Evolutionary conservation across 352 stramenopile genomes (phyloP), one percentile per base, ranked within the genome.

Genomic region (Globisporangium canariense): DNA sequence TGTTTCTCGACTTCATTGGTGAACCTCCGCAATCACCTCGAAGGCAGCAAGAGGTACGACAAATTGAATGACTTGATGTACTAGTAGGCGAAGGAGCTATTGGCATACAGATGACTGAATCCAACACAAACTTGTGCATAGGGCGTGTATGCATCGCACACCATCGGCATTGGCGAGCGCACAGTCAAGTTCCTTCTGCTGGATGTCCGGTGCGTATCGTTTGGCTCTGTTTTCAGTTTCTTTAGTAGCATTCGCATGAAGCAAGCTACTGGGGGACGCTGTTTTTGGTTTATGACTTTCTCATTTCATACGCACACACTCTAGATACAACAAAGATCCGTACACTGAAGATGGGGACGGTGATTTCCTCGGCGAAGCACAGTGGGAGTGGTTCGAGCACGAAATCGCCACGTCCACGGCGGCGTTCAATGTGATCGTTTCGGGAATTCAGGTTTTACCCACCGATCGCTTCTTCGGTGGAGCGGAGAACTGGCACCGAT

Each of bases 361-460:
- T 16, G 81, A 89, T 47, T 79, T 96, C 52, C 74, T 97, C 28
- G 89, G 89, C 56, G 66, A 81, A 18, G 63, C 60, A 10, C 89
- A 97, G 64, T 97, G 89, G 89, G 53, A 72, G 8, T 97, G 88
- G 88, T 77, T 97, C 55, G 84, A 94, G 62, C 71, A 81, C 6
- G 81, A 95, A 60, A 70, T 97, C n/a, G 75, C 68, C 30, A 76
- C 82, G 38, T 93, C 89, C 16, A 91, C 68, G 10, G 90, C 93
- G 11, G 75, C 86, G 41, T 95, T 98, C 59, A 98, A 98, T 69
- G 86, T 98, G 30, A 85, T 98, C 64, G 89, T 98, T 5, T 94
- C 82, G 30, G 89, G 91, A n/a, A 75, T 98, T 20, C 92, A 98
- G 71, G 83, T 98, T 49, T 76, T 96, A 51, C 82, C 86, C 2